Percentiles rank a stretch among this genome's conserved stretches.
Evolutionary conservation across 129 eudicot species (phyloP).

Genomic region (Chrysanthemum lavandulifolium): DNA sequence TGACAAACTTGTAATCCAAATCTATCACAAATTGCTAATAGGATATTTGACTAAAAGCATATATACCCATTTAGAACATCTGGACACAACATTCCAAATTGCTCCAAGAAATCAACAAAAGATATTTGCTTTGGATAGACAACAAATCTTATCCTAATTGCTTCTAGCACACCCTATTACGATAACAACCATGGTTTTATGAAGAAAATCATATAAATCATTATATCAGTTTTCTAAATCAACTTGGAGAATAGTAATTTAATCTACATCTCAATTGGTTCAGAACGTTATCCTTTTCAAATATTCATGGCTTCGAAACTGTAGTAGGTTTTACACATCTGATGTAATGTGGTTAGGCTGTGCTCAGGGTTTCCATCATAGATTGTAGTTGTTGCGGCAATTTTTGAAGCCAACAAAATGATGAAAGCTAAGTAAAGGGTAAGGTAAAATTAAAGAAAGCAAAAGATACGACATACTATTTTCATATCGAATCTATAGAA

Average conservation of each 20-base stretch:
- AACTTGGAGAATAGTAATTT: slow-evolving; percentile 35
- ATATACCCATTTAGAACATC: slow-evolving; percentile 83
- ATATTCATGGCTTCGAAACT: slow-evolving; percentile 92
- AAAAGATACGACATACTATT: too few species aligned
- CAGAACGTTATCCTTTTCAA: slow-evolving; percentile 88
- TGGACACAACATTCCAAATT: slow-evolving; percentile 92
- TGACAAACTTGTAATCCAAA: slow-evolving; percentile 90
- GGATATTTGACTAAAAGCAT: not conserved
- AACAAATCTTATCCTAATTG: slow-evolving; percentile 93
- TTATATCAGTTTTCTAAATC: slow-evolving; percentile 10
- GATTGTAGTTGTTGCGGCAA: slow-evolving; percentile 72
- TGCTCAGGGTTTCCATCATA: slow-evolving; percentile 91
- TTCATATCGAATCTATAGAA: too few species aligned
- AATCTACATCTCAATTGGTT: slow-evolving; percentile 95
- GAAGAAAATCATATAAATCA: slow-evolving; percentile 15
- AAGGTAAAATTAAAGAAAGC: too few species aligned
- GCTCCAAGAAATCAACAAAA: slow-evolving; percentile 93
- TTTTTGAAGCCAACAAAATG: too few species aligned
- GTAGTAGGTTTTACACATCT: slow-evolving; percentile 96
- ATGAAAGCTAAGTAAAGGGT: too few species aligned
- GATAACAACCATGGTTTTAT: slow-evolving; percentile 11
- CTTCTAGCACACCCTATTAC: slow-evolving; percentile 92
- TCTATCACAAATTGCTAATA: slow-evolving; percentile 65
- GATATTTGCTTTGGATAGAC: slow-evolving; percentile 96
- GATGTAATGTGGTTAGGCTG: slow-evolving; percentile 98